Evolutionary conservation across 2,329 filamentous ascomycete genomes (phyloP), one percentile per base, ranked within the genome.

Genomic region (Pestalotiopsis sp.): DNA sequence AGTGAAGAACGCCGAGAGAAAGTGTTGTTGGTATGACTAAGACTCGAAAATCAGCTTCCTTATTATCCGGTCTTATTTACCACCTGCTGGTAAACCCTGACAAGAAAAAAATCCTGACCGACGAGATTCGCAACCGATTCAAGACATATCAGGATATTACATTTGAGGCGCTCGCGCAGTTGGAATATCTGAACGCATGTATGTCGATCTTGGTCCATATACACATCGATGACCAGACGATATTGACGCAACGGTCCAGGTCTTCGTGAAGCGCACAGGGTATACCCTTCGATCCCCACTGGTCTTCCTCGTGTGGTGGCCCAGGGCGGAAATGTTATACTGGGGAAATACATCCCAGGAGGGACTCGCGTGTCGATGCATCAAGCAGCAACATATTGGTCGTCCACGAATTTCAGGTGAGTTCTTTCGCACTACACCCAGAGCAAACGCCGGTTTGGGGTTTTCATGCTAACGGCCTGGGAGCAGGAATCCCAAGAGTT

Each of bases 391-490:
- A 39, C 71, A 2, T 68, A 66, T 56, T 67, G 66, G 4, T 72
- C 6, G 67, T 67, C 13, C 70, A 71, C 57, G 31, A 68, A 71
- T 25, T 49, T 38, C 13, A 41, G 61, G 36, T 81, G 67, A 41
- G 66, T 66, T 41, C 27, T 31, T 12, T 2, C 71, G 74, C 3
- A 77, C 87, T 0, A 77, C 79, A 0, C 1, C 79, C 80, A 56
- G 83, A 86, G 45, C 84, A 78, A 73, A 77, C 82, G 1, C 77
- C 82, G 5, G n/a, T 45, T 70, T 81, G 81, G 69, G 82, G 6
- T 36, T 36, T 36, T 81, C 66, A 76, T 80, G 1, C 73, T 76
- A 12, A 78, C 85, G 71, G 88, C 86, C 73, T 1, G 70, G 73
- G 36, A 73, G 70, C 61, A 72, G 59, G 66, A 56, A 74, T 39